These are phyloP conservation scores for Podila epicladia DNA, from an alignment of 192 early-diverging fungal genomes.

Conservation along the genomic window DNA sequence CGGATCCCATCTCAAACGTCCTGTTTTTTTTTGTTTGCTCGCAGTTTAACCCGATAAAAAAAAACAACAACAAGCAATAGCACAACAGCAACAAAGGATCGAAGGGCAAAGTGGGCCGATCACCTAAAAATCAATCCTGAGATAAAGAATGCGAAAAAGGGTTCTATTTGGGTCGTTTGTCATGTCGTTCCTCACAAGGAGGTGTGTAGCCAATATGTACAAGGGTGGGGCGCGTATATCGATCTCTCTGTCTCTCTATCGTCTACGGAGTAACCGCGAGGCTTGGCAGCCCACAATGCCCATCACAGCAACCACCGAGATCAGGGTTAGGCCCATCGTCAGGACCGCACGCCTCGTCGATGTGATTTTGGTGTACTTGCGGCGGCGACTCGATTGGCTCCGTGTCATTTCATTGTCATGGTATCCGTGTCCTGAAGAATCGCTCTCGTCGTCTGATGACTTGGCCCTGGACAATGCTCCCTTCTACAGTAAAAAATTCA, in stretches of 20 bases:
- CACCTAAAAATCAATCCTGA: no score
- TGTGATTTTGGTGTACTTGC: slow-evolving; percentile 45
- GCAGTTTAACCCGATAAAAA: slow-evolving; percentile 1
- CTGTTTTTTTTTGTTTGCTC: no score
- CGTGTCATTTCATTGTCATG: slow-evolving; percentile 45
- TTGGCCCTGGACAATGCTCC: slow-evolving; percentile 8
- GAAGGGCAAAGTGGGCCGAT: no score
- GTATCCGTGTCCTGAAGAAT: slow-evolving; percentile 9
- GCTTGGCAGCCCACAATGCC: slow-evolving; percentile 49
- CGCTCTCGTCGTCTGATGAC: slow-evolving; percentile 27
- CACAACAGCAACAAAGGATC: neutral
- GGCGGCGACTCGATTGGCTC: slow-evolving; percentile 13
- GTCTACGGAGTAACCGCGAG: slow-evolving; percentile 42
- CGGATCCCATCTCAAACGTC: no score
- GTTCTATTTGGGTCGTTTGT: no score
- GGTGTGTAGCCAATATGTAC: neutral
- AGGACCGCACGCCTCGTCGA: slow-evolving; percentile 39
- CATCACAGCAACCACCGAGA: slow-evolving; percentile 42
- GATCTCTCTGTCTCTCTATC: slow-evolving; percentile 24
- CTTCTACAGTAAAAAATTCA: slow-evolving; percentile 19
- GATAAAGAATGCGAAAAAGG: neutral
- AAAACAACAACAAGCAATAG: neutral
- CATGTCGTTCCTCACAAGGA: neutral
- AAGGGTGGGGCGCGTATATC: no score
- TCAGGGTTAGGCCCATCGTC: slow-evolving; percentile 35